A percentile compares a stretch with the other conserved stretches of the same genome.
phyloP scores from a whole-genome alignment of 345 rosid species.

The Citrus hindsii region DNA sequence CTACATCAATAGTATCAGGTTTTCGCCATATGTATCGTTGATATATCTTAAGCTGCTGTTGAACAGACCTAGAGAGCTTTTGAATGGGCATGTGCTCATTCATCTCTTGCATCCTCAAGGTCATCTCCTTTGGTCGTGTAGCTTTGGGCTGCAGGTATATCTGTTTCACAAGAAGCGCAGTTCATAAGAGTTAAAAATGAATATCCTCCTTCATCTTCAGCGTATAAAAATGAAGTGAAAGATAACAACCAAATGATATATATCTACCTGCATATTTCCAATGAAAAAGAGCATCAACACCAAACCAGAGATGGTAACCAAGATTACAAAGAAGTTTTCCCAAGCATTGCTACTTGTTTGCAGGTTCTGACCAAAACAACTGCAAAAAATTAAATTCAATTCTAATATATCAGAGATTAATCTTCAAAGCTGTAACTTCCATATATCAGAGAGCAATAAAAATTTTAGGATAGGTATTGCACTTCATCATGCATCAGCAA shows the following conservation, averaged over 20 bases:
- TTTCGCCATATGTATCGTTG: background rate
- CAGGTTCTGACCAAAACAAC: conserved; percentile 4
- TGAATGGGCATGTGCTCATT: background rate
- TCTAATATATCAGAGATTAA: too few species aligned
- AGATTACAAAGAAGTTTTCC: background rate
- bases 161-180: background rate
- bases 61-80: background rate
- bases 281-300: background rate
- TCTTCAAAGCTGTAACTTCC: too few species aligned
- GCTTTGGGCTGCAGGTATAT: background rate
- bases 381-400: background rate
- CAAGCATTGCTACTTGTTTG: background rate
- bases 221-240: too few species aligned
- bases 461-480: too few species aligned
- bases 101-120: background rate
- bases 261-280: conserved; percentile 10
- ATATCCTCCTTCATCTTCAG: too few species aligned
- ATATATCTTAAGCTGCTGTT: background rate
- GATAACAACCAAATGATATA: background rate
- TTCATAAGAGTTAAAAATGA: background rate
- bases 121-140: background rate
- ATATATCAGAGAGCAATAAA: too few species aligned
- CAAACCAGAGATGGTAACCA: background rate
- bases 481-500: too few species aligned
- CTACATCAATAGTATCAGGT: background rate